Percentiles rank a stretch among this genome's conserved stretches.
phyloP scores from a whole-genome alignment of 257 asterid genomes.

The Solanum gracilifrons region DNA sequence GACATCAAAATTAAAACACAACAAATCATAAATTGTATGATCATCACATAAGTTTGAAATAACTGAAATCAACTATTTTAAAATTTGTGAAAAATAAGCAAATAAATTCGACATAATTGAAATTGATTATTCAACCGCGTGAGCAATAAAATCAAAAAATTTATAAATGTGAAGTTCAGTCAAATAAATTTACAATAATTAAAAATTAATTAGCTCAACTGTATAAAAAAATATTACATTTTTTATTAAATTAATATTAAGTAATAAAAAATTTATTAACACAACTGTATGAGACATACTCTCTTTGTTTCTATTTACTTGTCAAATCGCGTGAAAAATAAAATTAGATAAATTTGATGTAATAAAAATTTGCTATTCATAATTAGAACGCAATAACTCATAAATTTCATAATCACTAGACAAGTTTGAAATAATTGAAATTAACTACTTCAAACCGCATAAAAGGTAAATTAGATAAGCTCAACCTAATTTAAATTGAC shows the following conservation, averaged over 20 bases:
- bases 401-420: not conserved
- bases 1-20: not conserved
- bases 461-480: not conserved
- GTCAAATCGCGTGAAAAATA: not conserved
- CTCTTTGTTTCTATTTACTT: no score
- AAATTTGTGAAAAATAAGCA: no score
- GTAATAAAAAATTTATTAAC: not conserved
- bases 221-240: no score
- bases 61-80: no score
- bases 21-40: no score
- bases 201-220: no score
- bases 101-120: no score
- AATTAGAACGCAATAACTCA: no score
- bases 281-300: not conserved
- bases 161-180: not conserved
- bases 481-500: not conserved
- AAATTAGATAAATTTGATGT: not conserved
- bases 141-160: not conserved
- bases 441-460: not conserved
- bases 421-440: not conserved
- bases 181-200: not conserved
- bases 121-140: not conserved
- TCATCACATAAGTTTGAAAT: not conserved
- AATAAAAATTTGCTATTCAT: not conserved
- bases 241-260: no score